phyloP scores from a whole-genome alignment of 257 asterid species.

The Parsonsia alboflavescens region DNA sequence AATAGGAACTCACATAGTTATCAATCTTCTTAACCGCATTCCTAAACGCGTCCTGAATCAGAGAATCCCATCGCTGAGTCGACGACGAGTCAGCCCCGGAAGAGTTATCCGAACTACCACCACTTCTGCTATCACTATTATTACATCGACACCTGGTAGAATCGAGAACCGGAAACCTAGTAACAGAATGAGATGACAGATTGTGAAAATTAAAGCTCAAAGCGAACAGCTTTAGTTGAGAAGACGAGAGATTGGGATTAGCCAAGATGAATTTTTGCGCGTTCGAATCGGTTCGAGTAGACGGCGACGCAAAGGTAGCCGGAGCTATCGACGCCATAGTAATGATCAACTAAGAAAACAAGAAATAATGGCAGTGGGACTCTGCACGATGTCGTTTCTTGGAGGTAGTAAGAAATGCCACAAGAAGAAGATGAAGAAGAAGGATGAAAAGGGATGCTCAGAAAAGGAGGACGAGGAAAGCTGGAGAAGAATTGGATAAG shows the following conservation, averaged over 20 bases:
- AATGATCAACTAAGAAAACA: not conserved
- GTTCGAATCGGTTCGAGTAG: slow-evolving; percentile 36
- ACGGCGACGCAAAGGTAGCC: slow-evolving; percentile 45
- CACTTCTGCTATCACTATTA: slow-evolving; percentile 24
- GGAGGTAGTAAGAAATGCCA: not conserved
- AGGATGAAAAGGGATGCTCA: not conserved
- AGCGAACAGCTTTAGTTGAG: slow-evolving; percentile 29
- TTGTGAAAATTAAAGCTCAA: slow-evolving; percentile 20
- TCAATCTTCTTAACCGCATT: slow-evolving; percentile 51
- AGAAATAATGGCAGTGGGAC: not conserved
- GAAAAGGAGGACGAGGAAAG: not conserved
- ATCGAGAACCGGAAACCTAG: slow-evolving; percentile 42
- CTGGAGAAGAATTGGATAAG: slow-evolving; percentile 1
- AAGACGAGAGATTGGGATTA: slow-evolving; percentile 32
- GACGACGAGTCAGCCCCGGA: slow-evolving; percentile 21
- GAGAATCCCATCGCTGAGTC: slow-evolving; percentile 60
- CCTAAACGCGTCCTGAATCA: slow-evolving; percentile 50
- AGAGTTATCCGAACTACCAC: slow-evolving; percentile 33
- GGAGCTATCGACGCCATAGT: slow-evolving; percentile 66
- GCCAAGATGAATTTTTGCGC: slow-evolving; percentile 29
- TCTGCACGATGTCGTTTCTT: slow-evolving; percentile 7
- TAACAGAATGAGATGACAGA: slow-evolving; percentile 22
- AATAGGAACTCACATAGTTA: slow-evolving; percentile 33
- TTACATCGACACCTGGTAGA: slow-evolving; percentile 54
- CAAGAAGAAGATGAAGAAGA: not conserved